These are phyloP conservation scores for Rosa persica DNA, from an alignment of 306 rosid species.

Conservation along the genomic window DNA sequence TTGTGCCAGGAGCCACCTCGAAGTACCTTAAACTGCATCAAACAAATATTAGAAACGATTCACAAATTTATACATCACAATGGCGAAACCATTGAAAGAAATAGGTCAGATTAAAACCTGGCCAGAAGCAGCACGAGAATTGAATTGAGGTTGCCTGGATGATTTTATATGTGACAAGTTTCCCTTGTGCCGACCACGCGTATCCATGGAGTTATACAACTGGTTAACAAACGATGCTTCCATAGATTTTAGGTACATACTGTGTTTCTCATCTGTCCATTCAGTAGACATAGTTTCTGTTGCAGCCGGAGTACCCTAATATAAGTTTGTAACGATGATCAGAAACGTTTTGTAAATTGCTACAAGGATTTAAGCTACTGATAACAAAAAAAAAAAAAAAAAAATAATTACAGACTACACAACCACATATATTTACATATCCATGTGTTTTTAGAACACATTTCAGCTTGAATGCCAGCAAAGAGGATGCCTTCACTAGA, in stretches of 20 bases:
- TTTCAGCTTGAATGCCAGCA: background rate
- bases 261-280: constrained; percentile 76
- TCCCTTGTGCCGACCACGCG: constrained; percentile 17
- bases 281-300: constrained; percentile 40
- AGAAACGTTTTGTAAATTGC: background rate
- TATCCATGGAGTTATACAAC: constrained; percentile 51
- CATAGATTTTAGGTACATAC: constrained; percentile 64
- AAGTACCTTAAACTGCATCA: constrained; percentile 47
- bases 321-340: constrained; percentile 16
- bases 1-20: constrained; percentile 55
- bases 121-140: constrained; percentile 33
- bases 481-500: background rate
- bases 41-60: background rate
- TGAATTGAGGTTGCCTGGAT: constrained; percentile 13
- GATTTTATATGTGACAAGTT: constrained; percentile 3
- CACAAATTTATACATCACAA: background rate
- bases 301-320: constrained; percentile 36
- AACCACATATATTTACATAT: background rate
- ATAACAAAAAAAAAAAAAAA: background rate
- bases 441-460: background rate
- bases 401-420: background rate
- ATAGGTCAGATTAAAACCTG: constrained; percentile 42
- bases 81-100: background rate
- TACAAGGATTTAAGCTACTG: background rate
- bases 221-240: constrained; percentile 69